Base-by-base conservation (phyloP, 148 eudicot genomes). In the Rhododendron mucronatum region DNA sequence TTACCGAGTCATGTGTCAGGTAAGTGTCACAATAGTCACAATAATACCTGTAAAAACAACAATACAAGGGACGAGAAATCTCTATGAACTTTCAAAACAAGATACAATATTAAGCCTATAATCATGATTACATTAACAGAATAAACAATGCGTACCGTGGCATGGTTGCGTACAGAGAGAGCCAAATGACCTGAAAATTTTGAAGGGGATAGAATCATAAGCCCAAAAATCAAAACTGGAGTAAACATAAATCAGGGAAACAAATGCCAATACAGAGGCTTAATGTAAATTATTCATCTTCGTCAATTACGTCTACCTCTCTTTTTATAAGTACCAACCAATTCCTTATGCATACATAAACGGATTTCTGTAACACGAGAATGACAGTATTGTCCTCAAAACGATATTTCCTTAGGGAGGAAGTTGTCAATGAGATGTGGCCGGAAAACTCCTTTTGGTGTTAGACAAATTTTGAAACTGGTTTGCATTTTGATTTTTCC, bases 1-100 rank as follows among this genome's bases (percentile, higher is more conserved):
- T 93, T 84, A 96, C 99, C 75, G 99, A 94, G 92, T 96, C 99
- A 81, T 96, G 99, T 0, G 99, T 96, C 90, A 96, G 87, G 89
- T 96, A 96, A 85, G 99, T 96, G 85, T 96, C 99, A 82, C 99
- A 96, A 82, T 96, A 96, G 61, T 96, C 98, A 82, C 98, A 96
- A 88, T 96, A 96, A 87, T 96, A 96, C 92, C 98, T 94, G 94
- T 39, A 85, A 88, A 91, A 73, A 1, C 39, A 87, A 84, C n/a
- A 73, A 45, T 6, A 78, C 16, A 51, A 81, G 5, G 44, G 9
- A 82, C 21, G 18, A n/a, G 8, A n/a, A 28, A 18, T 44, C 35
- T 41, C 55, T 7, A 75, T 15, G 28, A 81, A 59, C 48, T 11
- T 63, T 55, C 33, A 55, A 33, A 75, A 21, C 45, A 16, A 81